These are phyloP conservation scores for Dimargaris cristalligena DNA, from an alignment of 192 early-diverging fungal species.

Conservation along the genomic window DNA sequence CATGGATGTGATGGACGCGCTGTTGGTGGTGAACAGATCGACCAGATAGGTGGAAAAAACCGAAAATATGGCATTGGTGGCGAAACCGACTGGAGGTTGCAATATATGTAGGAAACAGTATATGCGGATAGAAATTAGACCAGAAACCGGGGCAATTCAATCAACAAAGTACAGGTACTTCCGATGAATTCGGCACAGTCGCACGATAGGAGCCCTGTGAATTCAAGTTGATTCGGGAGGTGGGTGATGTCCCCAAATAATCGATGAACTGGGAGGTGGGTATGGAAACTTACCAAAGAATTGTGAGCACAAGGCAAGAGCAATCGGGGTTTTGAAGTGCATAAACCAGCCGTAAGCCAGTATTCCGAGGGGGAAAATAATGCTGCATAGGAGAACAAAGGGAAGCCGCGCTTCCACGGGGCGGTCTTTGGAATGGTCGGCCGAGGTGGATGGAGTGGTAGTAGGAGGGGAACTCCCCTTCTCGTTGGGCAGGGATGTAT, in stretches of 20 bases:
- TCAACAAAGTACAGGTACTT: background rate
- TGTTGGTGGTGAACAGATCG: background rate
- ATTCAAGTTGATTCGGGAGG: too few species aligned
- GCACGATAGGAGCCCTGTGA: too few species aligned
- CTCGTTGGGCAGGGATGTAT: background rate
- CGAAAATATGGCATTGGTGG: background rate
- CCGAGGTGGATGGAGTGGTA: too few species aligned
- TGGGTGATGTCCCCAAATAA: too few species aligned
- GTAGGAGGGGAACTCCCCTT: background rate
- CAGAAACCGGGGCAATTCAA: background rate
- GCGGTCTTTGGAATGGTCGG: too few species aligned
- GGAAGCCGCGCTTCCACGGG: background rate
- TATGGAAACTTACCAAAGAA: background rate
- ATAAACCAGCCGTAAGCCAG: background rate
- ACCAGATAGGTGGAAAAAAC: background rate
- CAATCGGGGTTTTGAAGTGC: background rate
- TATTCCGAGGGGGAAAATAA: background rate
- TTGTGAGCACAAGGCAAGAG: background rate
- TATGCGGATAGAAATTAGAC: background rate
- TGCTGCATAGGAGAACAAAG: background rate
- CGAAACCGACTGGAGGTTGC: background rate
- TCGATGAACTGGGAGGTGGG: too few species aligned
- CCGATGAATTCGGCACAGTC: background rate
- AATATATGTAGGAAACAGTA: background rate
- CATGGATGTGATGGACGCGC: background rate